A percentile compares a stretch with the other conserved stretches of the same genome.
phyloP scores from a whole-genome alignment of 768 basidiomycete species.

The Pisolithus orientalis region DNA sequence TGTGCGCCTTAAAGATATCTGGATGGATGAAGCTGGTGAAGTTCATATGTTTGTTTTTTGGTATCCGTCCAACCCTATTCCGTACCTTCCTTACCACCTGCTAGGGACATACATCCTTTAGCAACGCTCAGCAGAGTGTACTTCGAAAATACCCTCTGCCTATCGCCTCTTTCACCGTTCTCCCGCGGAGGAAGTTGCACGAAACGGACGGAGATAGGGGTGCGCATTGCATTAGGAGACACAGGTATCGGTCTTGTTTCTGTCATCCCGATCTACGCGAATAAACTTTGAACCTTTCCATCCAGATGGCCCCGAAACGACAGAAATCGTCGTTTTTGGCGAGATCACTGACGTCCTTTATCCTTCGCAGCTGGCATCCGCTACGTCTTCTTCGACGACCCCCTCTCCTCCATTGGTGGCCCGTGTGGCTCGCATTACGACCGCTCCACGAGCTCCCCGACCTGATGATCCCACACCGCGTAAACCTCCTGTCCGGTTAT shows the following conservation, averaged over 20 bases:
- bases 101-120: constrained; percentile 64
- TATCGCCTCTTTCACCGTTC: constrained; percentile 29
- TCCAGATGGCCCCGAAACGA: constrained; percentile 63
- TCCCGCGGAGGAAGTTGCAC: constrained; percentile 14
- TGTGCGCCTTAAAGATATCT: constrained; percentile 47
- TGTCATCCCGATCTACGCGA: background rate
- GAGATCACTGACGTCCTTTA: constrained; percentile 20
- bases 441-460: constrained; percentile 42
- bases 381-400: constrained; percentile 15
- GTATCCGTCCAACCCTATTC: constrained; percentile 19
- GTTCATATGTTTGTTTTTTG: constrained; percentile 40
- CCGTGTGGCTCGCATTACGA: constrained; percentile 52
- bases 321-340: constrained; percentile 55
- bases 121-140: constrained; percentile 58
- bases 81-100: background rate
- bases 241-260: constrained; percentile 36
- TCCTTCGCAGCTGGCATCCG: constrained; percentile 8
- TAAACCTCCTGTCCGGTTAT: constrained; percentile 42
- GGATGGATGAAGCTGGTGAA: constrained; percentile 53
- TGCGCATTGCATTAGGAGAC: constrained; percentile 68
- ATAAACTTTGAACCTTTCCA: background rate
- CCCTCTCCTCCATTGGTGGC: constrained; percentile 20
- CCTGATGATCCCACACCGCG: constrained; percentile 81
- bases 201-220: constrained; percentile 43
- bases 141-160: constrained; percentile 66